Conservation (phyloP, 2,329 filamentous ascomycete species). For the Aureobasidium lini region DNA sequence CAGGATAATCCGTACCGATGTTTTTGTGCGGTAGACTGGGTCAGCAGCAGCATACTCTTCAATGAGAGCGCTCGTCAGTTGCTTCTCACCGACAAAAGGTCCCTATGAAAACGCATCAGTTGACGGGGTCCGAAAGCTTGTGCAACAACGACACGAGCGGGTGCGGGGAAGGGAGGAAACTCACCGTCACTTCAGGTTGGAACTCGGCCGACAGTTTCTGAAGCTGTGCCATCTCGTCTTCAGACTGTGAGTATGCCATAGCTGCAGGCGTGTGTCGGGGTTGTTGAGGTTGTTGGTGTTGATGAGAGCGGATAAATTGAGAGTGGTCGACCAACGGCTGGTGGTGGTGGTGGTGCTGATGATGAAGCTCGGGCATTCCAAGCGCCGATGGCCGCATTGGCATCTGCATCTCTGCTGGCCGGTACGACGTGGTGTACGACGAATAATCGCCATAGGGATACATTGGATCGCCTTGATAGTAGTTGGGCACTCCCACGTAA, state of each 20-base stretch:
- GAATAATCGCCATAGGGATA: conserved; percentile 10
- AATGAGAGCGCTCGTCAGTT: conserved; percentile 68
- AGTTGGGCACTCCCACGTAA: conserved; percentile 11
- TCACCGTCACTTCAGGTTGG: conserved; percentile 50
- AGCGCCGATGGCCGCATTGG: conserved; percentile 33
- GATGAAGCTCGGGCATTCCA: conserved; percentile 16
- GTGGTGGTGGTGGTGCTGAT: conserved; percentile 15
- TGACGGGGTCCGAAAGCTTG: conserved; percentile 6
- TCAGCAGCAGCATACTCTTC: conserved; percentile 86
- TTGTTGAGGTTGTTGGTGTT: conserved; percentile 16
- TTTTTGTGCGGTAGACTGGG: conserved; percentile 77
- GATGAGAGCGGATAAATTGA: conserved; percentile 17
- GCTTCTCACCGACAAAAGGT: conserved; percentile 71
- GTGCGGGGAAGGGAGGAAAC: conserved; percentile 21
- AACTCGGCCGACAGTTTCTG: conserved; percentile 56
- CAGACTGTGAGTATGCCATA: conserved; percentile 35
- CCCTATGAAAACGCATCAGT: conserved; percentile 48
- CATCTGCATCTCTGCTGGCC: conserved; percentile 25
- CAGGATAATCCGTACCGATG: conserved; percentile 55
- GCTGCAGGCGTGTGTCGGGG: conserved; percentile 16
- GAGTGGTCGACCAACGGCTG: conserved; percentile 14
- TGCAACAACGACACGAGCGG: not conserved
- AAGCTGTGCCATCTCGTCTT: conserved; percentile 53
- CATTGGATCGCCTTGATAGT: conserved; percentile 11
- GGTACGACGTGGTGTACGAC: conserved; percentile 8